Percentiles rank a stretch among this genome's conserved stretches.
phyloP scores from a whole-genome alignment of 2,329 filamentous ascomycete genomes.

The Cordyceps tenuipes region DNA sequence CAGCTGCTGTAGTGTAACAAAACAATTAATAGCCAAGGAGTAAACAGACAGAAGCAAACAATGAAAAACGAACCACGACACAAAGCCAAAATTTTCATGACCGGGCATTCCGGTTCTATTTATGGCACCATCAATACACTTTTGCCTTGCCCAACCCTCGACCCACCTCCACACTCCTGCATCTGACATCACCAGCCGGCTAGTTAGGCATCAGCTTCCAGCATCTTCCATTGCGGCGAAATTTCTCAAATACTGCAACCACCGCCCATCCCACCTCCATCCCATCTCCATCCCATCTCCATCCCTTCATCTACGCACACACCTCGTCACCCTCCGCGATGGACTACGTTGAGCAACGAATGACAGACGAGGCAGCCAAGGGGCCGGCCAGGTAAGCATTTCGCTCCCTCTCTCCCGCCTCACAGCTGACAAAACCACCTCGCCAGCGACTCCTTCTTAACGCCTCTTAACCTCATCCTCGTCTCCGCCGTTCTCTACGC shows the following conservation, averaged over 20 bases:
- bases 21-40: too few species aligned
- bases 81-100: not conserved
- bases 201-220: not conserved
- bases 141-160: not conserved
- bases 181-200: conserved; percentile 6
- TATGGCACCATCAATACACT: too few species aligned
- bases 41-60: too few species aligned
- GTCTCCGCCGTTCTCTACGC: conserved; percentile 48
- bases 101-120: not conserved
- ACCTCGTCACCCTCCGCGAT: conserved; percentile 23
- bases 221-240: not conserved
- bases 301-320: not conserved
- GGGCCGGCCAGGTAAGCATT: conserved; percentile 29
- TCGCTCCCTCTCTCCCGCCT: not conserved
- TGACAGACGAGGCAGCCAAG: conserved; percentile 44
- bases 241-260: not conserved
- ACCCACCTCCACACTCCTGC: not conserved
- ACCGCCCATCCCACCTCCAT: not conserved
- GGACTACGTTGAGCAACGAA: conserved; percentile 51
- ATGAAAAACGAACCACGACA: not conserved
- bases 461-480: conserved; percentile 57
- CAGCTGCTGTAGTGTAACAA: too few species aligned
- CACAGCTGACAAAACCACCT: not conserved
- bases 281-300: not conserved
- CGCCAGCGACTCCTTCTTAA: conserved; percentile 38